Conservation (phyloP, 179 eudicot species). For the Kewa caespitosa region DNA sequence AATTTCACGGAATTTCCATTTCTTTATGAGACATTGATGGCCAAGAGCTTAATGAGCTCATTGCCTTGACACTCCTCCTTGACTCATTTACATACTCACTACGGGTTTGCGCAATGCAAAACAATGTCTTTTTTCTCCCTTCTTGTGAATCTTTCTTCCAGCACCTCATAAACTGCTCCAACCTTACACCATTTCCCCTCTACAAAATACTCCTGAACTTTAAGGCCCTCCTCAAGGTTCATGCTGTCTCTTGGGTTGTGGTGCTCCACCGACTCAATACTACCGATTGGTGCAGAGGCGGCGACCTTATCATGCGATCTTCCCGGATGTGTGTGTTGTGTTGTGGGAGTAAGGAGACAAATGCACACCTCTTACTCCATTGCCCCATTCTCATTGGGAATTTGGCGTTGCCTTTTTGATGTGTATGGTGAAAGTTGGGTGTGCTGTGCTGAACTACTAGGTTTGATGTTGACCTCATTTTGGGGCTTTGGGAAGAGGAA, state of each 20-base stretch:
- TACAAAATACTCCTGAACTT: too few relatives aligned
- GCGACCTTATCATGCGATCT: too few relatives aligned
- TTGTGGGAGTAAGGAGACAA: background rate
- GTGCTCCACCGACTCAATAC: too few relatives aligned
- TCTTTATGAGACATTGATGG: background rate
- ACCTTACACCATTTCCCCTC: too few relatives aligned
- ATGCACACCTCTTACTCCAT: background rate
- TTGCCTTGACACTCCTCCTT: background rate
- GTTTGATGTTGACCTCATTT: too few relatives aligned
- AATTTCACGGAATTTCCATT: background rate
- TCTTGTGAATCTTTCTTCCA: too few relatives aligned
- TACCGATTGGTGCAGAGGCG: too few relatives aligned
- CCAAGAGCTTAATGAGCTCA: background rate
- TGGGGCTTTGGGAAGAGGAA: background rate
- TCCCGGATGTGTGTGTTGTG: background rate
- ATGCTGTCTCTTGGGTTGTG: too few relatives aligned
- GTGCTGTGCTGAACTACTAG: background rate
- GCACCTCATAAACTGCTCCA: too few relatives aligned
- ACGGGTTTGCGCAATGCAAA: background rate
- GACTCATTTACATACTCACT: too few relatives aligned
- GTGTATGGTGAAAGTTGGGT: background rate
- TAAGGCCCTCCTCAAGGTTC: too few relatives aligned
- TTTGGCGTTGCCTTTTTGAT: background rate
- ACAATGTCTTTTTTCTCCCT: background rate
- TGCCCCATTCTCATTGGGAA: background rate